These are phyloP conservation scores for Phytophthora litchii DNA, from an alignment of 352 stramenopile species.

Conservation along the genomic window DNA sequence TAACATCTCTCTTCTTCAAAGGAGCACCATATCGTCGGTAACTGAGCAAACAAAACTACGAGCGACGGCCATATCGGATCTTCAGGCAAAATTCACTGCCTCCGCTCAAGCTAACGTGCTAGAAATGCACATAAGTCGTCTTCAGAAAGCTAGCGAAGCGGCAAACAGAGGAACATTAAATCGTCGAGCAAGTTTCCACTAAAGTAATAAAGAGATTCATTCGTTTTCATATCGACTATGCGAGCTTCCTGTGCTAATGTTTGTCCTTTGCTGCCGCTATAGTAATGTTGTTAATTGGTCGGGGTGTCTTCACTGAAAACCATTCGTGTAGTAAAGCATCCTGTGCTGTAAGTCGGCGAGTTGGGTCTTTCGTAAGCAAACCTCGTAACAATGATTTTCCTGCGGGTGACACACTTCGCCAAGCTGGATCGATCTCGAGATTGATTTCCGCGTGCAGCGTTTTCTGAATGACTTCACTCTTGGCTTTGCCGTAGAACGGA, in stretches of 20 bases:
- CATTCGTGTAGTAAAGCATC: slow-evolving; percentile 84
- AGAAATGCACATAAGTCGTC: slow-evolving; percentile 34
- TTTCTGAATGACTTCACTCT: slow-evolving; percentile 93
- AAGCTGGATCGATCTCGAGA: slow-evolving; percentile 67
- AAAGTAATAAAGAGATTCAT: neutral
- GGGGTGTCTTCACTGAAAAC: slow-evolving; percentile 53
- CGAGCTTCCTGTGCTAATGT: slow-evolving; percentile 13
- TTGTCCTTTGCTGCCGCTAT: slow-evolving; percentile 12
- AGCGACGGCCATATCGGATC: slow-evolving; percentile 23
- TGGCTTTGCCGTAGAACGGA: slow-evolving; percentile 91
- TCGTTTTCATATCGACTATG: neutral
- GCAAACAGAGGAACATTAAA: neutral
- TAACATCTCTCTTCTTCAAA: slow-evolving; percentile 4
- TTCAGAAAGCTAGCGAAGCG: slow-evolving; percentile 20
- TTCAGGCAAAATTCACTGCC: slow-evolving; percentile 21
- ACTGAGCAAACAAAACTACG: slow-evolving; percentile 31
- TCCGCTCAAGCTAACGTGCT: slow-evolving; percentile 15
- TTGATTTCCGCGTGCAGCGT: slow-evolving; percentile 89
- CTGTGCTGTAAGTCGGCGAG: slow-evolving; percentile 78
- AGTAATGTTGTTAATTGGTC: slow-evolving; percentile 22
- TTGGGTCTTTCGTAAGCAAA: slow-evolving; percentile 85
- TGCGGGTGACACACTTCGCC: slow-evolving; percentile 58
- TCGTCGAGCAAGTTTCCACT: neutral
- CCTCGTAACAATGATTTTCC: slow-evolving; percentile 77
- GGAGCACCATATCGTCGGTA: slow-evolving; percentile 11